These are phyloP conservation scores for Allium sativum DNA, from an alignment of 106 monocot genomes.

Conservation along the genomic window DNA sequence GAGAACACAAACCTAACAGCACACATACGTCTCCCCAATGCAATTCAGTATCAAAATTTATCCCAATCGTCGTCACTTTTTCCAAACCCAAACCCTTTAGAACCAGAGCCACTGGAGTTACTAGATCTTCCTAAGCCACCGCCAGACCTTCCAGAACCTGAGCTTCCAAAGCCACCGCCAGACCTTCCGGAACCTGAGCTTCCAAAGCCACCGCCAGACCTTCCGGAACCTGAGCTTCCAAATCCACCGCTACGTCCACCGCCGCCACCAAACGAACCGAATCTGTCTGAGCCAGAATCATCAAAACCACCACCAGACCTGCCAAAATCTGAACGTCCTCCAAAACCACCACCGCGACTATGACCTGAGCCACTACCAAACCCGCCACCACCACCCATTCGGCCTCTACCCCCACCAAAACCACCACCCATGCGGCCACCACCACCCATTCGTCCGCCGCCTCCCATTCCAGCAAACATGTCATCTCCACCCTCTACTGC, in stretches of 20 bases:
- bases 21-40: background rate
- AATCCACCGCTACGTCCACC: background rate
- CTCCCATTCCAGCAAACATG: background rate
- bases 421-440: constrained; percentile 15
- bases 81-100: constrained; percentile 1
- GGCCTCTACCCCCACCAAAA: constrained; percentile 8
- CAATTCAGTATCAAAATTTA: background rate
- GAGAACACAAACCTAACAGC: background rate
- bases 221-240: background rate
- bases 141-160: too few species aligned
- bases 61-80: background rate
- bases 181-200: background rate
- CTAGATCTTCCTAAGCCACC: background rate
- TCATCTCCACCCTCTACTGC: constrained; percentile 23
- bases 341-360: background rate
- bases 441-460: constrained; percentile 22
- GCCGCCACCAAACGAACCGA: background rate
- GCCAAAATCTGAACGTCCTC: background rate
- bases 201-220: constrained; percentile 1
- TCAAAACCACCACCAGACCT: background rate
- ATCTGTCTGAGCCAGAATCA: background rate
- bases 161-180: background rate
- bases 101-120: background rate
- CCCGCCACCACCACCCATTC: background rate
- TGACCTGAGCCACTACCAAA: background rate